phyloP scores from a whole-genome alignment of 2,329 filamentous ascomycete species.

The Neopestalotiopsis sp. region DNA sequence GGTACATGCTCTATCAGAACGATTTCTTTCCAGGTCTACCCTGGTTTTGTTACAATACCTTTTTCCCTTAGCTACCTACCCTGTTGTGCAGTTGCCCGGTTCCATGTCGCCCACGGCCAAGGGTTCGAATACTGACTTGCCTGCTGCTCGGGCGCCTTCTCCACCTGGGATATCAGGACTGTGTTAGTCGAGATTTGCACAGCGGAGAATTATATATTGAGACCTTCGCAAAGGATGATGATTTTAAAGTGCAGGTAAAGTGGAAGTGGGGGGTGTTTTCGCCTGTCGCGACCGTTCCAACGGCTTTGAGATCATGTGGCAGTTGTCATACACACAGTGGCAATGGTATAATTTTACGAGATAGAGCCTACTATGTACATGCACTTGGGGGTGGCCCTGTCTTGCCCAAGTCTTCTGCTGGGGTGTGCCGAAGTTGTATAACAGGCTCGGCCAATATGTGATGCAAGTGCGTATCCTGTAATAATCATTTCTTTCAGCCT shows the following conservation, averaged over 20 bases:
- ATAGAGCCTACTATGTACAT: neutral
- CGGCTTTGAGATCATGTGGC: neutral
- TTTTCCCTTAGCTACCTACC: neutral
- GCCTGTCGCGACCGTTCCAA: neutral
- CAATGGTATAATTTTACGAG: slow-evolving; percentile 1
- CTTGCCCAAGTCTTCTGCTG: neutral
- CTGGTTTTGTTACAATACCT: neutral
- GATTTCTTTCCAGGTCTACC: neutral
- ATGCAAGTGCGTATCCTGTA: neutral
- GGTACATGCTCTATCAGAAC: neutral
- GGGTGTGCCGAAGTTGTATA: neutral
- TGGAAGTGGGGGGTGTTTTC: neutral
- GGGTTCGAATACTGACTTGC: neutral
- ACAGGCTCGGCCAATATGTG: neutral
- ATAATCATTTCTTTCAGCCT: neutral
- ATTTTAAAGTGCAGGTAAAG: neutral
- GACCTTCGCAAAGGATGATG: slow-evolving; percentile 9
- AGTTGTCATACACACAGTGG: neutral
- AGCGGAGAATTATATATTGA: slow-evolving; percentile 8
- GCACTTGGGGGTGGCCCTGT: neutral
- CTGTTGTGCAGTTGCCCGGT: neutral
- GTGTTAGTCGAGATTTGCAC: slow-evolving; percentile 1
- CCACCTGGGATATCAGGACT: neutral
- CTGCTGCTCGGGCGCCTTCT: neutral
- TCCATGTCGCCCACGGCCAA: slow-evolving; percentile 1